Conservation (phyloP, 257 asterid species). For the Rauvolfia tetraphylla region DNA sequence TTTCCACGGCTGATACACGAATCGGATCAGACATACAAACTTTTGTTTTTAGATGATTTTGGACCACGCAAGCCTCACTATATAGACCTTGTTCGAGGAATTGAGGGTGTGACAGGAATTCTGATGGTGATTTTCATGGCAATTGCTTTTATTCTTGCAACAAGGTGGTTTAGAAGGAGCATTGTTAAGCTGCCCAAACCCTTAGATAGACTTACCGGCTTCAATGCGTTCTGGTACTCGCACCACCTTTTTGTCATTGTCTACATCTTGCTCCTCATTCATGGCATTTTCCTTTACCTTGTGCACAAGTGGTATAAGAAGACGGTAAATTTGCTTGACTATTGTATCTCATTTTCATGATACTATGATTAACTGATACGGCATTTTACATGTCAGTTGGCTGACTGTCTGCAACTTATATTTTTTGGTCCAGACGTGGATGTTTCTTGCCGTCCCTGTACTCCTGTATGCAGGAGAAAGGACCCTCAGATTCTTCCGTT, state of each 20-base stretch:
- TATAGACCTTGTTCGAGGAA: constrained; percentile 56
- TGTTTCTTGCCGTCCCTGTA: constrained; percentile 88
- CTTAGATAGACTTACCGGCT: constrained; percentile 86
- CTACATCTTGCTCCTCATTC: constrained; percentile 75
- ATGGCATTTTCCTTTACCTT: constrained; percentile 68
- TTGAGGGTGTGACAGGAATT: constrained; percentile 82
- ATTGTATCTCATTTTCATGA: not conserved
- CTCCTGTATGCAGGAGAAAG: constrained; percentile 90
- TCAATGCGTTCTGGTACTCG: constrained; percentile 94
- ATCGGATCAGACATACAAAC: constrained; percentile 32
- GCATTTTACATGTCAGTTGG: not conserved
- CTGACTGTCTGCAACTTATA: not conserved
- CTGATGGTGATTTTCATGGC: constrained; percentile 71
- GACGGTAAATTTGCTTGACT: constrained; percentile 53
- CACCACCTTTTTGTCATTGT: constrained; percentile 79
- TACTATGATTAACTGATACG: not conserved
- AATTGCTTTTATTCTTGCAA: constrained; percentile 80
- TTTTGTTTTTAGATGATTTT: constrained; percentile 42
- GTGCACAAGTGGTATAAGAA: constrained; percentile 72
- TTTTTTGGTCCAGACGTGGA: constrained; percentile 72
- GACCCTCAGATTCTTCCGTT: constrained; percentile 75
- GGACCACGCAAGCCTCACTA: constrained; percentile 58
- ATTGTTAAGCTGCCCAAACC: constrained; percentile 86
- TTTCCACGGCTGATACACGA: constrained; percentile 72
- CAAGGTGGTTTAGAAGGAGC: constrained; percentile 80